phyloP scores from a whole-genome alignment of 2,329 filamentous ascomycete genomes.

The Neofusicoccum sp. region DNA sequence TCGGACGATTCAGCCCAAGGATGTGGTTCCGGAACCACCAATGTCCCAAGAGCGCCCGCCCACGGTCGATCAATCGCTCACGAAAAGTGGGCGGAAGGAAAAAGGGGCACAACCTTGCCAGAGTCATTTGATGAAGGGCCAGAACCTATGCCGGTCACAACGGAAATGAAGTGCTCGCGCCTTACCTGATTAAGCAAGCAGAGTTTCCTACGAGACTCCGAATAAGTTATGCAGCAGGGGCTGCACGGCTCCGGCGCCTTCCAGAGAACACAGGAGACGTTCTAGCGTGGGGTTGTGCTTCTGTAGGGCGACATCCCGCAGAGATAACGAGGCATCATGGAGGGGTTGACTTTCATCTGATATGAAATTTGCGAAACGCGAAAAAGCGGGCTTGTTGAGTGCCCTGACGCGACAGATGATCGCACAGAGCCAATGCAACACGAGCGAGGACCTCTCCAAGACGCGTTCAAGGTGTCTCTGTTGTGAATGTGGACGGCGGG shows the following conservation, averaged over 20 bases:
- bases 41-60: slow-evolving; percentile 14
- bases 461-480: slow-evolving; percentile 12
- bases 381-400: slow-evolving; percentile 2
- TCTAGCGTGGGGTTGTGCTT: slow-evolving; percentile 35
- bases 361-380: slow-evolving; percentile 17
- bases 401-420: not conserved
- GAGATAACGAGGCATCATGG: slow-evolving; percentile 11
- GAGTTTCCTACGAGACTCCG: slow-evolving; percentile 8
- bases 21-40: slow-evolving; percentile 12
- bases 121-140: slow-evolving; percentile 17
- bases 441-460: slow-evolving; percentile 5
- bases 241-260: slow-evolving; percentile 20
- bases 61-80: slow-evolving; percentile 13
- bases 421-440: slow-evolving; percentile 3
- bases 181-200: not conserved
- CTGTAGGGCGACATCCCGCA: slow-evolving; percentile 13
- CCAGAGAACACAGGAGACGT: slow-evolving; percentile 25
- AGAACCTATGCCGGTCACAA: slow-evolving; percentile 14
- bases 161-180: slow-evolving; percentile 12
- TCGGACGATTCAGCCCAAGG: slow-evolving; percentile 15
- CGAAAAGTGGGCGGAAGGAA: slow-evolving; percentile 14
- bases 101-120: slow-evolving; percentile 13
- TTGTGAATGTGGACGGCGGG: not conserved
- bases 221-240: slow-evolving; percentile 9
- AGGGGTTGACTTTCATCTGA: slow-evolving; percentile 13